Percentiles rank a stretch among this genome's conserved stretches.
These are phyloP conservation scores for Paxillus ammoniavirescens DNA, from an alignment of 768 basidiomycete species.

Conservation along the genomic window DNA sequence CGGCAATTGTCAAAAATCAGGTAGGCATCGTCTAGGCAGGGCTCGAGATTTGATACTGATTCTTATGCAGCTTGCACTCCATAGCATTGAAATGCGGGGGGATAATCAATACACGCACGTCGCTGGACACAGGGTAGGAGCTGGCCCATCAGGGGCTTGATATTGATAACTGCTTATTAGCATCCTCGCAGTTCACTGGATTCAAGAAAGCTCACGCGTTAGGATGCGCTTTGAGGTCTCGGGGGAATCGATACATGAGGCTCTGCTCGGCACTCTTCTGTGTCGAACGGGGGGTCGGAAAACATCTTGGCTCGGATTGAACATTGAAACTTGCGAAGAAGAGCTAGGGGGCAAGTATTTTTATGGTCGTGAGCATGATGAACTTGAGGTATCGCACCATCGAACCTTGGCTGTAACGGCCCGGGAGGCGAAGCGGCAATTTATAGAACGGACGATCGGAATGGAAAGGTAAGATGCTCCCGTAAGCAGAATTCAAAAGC, in stretches of 20 bases:
- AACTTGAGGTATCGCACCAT: no score
- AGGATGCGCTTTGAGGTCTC: no score
- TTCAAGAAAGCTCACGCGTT: no score
- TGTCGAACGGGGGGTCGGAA: conserved; percentile 33
- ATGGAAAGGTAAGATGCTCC: no score
- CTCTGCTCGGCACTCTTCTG: conserved; percentile 57
- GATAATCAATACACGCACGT: not conserved
- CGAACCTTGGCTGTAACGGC: no score
- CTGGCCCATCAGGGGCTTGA: conserved; percentile 91
- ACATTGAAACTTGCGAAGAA: conserved; percentile 50
- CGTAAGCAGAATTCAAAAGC: no score
- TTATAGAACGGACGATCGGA: no score
- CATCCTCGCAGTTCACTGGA: conserved; percentile 76
- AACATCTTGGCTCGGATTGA: not conserved
- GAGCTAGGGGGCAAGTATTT: no score
- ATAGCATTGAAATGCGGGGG: conserved; percentile 79
- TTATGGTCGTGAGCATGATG: no score
- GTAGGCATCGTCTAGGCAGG: conserved; percentile 79
- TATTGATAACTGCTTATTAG: conserved; percentile 84
- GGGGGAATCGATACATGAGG: no score
- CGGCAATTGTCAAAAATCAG: conserved; percentile 91
- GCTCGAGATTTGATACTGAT: conserved; percentile 75
- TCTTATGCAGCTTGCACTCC: conserved; percentile 83
- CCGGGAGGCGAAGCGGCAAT: no score
- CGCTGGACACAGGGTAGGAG: no score